Evolutionary conservation across 768 basidiomycete genomes (phyloP), one percentile per base, ranked within the genome.

Genomic region (Lepiota venenata): DNA sequence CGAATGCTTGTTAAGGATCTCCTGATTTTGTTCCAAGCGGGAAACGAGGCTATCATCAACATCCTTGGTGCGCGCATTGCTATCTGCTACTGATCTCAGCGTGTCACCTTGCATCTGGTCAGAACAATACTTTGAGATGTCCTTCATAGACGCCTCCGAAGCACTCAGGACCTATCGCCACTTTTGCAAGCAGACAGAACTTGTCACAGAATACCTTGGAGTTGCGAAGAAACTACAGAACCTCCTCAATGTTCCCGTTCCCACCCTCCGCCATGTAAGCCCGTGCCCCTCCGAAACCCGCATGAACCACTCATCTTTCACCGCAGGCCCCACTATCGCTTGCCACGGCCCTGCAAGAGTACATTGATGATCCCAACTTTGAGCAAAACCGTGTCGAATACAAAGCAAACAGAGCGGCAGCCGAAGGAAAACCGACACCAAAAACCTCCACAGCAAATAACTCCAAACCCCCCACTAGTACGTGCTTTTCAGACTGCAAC

Each of bases 71-170:
- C 71, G 69, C 71, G 67, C 9, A 21, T 65, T 69, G 22, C 16
- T 46, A 36, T 45, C 32, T 21, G 32, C 10, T 6, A 10, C 10
- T 55, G n/a, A 39, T 54, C 38, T 43, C 69, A 32, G 65, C 57
- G 63, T 72, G n/a, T 50, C 63, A 60, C 42, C 58, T 71, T 49
- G 20, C 5, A 25, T 29, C 62, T n/a, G 69, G 51, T 22, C 57
- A 85, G 97, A 98, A 64, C 89, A 96, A 71, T 99, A 97, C 70
- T 98, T 98, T 63, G 95, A 97, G 67, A 98, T 98, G 97, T 92
- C 93, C 0, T 88, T 90, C 58, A 70, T 85, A n/a, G 96, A 98
- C 64, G 97, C 96, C 0, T 73, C 80, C 36, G 84, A 89, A 29
- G 91, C 96, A 2, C 80, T 98, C 21, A 69, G 72, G 15, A 85